Conservation (phyloP, 768 basidiomycete species). For the Kwoniella sp. region DNA sequence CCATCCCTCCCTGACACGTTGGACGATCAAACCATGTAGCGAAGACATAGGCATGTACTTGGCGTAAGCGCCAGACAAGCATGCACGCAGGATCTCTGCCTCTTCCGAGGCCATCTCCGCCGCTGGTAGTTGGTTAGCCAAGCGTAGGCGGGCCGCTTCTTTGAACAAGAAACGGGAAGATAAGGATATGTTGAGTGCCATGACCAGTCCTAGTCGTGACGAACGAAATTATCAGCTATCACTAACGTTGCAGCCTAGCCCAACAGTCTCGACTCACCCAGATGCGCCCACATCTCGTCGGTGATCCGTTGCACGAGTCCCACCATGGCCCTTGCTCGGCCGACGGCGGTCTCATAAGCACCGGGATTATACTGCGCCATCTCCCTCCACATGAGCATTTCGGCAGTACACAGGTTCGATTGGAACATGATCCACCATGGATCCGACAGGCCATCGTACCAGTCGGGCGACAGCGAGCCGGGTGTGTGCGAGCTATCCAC, state of each 20-base stretch:
- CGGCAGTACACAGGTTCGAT: conserved; percentile 36
- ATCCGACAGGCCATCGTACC: conserved; percentile 25
- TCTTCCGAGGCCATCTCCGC: conserved; percentile 21
- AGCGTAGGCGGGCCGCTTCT: conserved; percentile 32
- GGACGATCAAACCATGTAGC: conserved; percentile 38
- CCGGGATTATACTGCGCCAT: conserved; percentile 28
- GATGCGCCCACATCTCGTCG: conserved; percentile 31
- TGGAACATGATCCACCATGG: conserved; percentile 45
- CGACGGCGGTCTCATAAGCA: conserved; percentile 35
- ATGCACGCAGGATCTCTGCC: conserved; percentile 20
- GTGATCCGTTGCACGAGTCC: conserved; percentile 22
- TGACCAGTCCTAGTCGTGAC: conserved; percentile 35
- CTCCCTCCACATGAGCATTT: conserved; percentile 44
- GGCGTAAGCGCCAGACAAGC: conserved; percentile 19
- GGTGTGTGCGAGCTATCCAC: neutral
- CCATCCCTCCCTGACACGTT: conserved; percentile 39
- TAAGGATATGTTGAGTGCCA: conserved; percentile 38
- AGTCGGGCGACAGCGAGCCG: neutral
- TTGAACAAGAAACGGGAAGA: conserved; percentile 39
- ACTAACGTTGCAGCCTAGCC: neutral
- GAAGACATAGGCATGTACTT: conserved; percentile 39
- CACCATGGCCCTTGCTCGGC: conserved; percentile 35
- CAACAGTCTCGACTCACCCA: conserved; percentile 27
- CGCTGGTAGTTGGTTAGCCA: conserved; percentile 5
- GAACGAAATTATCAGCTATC: neutral